Evolutionary conservation across 148 eudicot species (phyloP).

Genomic region (Cornus kousa): DNA sequence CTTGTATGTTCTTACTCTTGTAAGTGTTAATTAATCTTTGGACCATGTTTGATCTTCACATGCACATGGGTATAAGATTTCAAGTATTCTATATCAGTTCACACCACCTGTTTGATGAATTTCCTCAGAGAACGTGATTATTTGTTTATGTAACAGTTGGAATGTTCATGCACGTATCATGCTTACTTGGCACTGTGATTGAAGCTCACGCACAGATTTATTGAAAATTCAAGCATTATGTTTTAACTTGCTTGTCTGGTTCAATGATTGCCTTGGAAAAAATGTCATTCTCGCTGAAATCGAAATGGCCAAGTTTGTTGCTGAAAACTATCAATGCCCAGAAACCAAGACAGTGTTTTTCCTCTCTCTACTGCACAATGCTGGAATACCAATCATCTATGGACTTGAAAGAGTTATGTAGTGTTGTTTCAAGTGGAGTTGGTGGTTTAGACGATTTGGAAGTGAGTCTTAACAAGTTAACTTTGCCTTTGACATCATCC

Average conservation of each 20-base stretch:
- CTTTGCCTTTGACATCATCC: slow-evolving; percentile 33
- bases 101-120: slow-evolving; percentile 17
- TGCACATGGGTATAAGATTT: background rate
- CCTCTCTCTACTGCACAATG: slow-evolving; percentile 21
- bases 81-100: background rate
- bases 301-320: slow-evolving; percentile 4
- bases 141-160: background rate
- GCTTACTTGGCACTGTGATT: background rate
- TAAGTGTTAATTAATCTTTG: background rate
- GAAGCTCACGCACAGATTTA: background rate
- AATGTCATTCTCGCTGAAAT: slow-evolving; percentile 9
- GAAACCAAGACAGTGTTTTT: slow-evolving; percentile 17
- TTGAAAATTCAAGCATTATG: background rate
- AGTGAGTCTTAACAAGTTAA: slow-evolving; percentile 32
- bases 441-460: slow-evolving; percentile 60
- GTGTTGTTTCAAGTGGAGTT: slow-evolving; percentile 39
- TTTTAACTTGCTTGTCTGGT: background rate
- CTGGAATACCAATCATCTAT: slow-evolving; percentile 8
- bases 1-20: too few relatives aligned
- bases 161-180: background rate
- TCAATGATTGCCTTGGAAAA: background rate
- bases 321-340: slow-evolving; percentile 24
- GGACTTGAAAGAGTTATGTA: slow-evolving; percentile 37
- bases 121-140: background rate
- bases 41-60: background rate